phyloP scores from a whole-genome alignment of 179 eudicot species.

The Pouteria campechiana region DNA sequence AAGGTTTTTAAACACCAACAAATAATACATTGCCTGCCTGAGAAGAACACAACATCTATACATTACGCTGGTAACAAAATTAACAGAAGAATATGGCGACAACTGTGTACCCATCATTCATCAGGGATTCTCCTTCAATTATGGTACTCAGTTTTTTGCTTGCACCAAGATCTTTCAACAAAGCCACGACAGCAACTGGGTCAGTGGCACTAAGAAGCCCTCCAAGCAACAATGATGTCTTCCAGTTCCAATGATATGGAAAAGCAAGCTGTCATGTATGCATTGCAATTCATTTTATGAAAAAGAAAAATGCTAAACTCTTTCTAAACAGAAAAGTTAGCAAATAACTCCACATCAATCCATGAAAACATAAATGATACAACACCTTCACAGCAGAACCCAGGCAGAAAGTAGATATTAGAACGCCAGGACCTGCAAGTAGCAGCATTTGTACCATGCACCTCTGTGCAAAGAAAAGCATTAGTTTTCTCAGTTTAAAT shows the following conservation, averaged over 20 bases:
- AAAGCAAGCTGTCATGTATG: slow-evolving; percentile 43
- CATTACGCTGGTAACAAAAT: too few species aligned
- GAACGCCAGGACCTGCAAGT: slow-evolving; percentile 97
- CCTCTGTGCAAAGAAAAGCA: slow-evolving; percentile 43
- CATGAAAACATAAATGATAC: not conserved
- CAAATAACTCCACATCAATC: too few species aligned
- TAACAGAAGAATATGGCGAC: not conserved
- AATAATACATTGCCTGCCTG: too few species aligned
- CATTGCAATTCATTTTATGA: not conserved
- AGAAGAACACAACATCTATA: too few species aligned
- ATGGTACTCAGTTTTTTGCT: slow-evolving; percentile 93
- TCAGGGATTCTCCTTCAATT: slow-evolving; percentile 93
- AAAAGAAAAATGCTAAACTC: not conserved
- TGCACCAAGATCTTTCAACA: slow-evolving; percentile 94
- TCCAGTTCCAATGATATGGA: slow-evolving; percentile 93
- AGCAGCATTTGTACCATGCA: slow-evolving; percentile 82
- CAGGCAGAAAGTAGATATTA: slow-evolving; percentile 79
- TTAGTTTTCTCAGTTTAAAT: too few species aligned
- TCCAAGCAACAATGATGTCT: slow-evolving; percentile 81
- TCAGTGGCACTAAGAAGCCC: slow-evolving; percentile 98
- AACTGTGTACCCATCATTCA: slow-evolving; percentile 84
- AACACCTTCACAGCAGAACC: slow-evolving; percentile 81
- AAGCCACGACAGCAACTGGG: slow-evolving; percentile 97
- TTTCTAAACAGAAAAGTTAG: not conserved
- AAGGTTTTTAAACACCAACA: too few species aligned